These are phyloP conservation scores for Prunus persica DNA, from an alignment of 306 rosid genomes.

Conservation along the genomic window Prunus_persica_NCBIv2 NC_034014.1:6180001-6180500, in stretches of 20 bases:
- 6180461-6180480: slow-evolving; percentile 69
- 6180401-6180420: slow-evolving; percentile 1
- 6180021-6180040: neutral
- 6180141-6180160: neutral
- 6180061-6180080: neutral
- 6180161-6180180: neutral
- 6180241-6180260: slow-evolving; percentile 76
- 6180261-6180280: slow-evolving; percentile 98
- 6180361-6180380: slow-evolving; percentile 16
- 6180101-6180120: neutral
- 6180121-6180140: neutral
- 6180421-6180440: slow-evolving; percentile 57
- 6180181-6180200: neutral
- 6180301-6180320: slow-evolving; percentile 70
- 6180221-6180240: slow-evolving; percentile 43
- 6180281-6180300: slow-evolving; percentile 92
- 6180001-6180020: neutral
- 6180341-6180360: slow-evolving; percentile 7
- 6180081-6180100: neutral
- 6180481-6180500: slow-evolving; percentile 70
- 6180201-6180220: neutral
- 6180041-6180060: neutral
- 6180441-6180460: slow-evolving; percentile 88
- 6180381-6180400: slow-evolving; percentile 14
- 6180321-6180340: slow-evolving; percentile 45